phyloP scores from a whole-genome alignment of 225 moss, liverwort and hornwort species.

The Pseudisothecium myosuroides region DNA sequence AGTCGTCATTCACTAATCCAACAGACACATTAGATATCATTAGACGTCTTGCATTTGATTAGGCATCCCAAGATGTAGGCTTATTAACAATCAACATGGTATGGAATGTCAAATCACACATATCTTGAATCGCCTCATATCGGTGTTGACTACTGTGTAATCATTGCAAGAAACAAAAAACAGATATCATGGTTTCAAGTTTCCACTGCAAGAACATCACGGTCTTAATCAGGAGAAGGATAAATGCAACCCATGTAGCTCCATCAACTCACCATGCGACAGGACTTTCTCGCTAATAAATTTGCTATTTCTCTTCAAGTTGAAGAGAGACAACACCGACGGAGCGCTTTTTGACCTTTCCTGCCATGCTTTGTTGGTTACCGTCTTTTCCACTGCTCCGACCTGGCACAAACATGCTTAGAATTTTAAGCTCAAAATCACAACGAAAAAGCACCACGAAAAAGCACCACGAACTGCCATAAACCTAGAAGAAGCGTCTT shows the following conservation, averaged over 20 bases:
- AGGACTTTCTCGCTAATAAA: slow-evolving; percentile 54
- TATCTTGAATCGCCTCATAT: not conserved
- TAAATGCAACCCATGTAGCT: not conserved
- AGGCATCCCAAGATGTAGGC: not conserved
- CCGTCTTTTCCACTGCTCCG: slow-evolving; percentile 5
- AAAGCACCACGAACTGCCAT: not conserved
- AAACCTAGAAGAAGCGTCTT: not conserved
- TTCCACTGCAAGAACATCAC: not conserved
- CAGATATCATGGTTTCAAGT: not conserved
- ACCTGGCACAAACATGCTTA: slow-evolving; percentile 14
- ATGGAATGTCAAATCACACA: not conserved
- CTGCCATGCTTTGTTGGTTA: not conserved
- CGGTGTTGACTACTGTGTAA: not conserved
- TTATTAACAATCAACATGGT: not conserved
- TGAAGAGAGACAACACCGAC: slow-evolving; percentile 68
- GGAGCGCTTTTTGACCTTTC: slow-evolving; percentile 1
- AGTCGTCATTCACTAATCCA: slow-evolving; percentile 66
- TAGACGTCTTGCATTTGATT: not conserved
- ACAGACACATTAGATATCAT: not conserved
- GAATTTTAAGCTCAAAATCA: not conserved
- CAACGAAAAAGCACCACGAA: not conserved
- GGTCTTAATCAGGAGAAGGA: not conserved
- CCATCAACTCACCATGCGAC: slow-evolving; percentile 43
- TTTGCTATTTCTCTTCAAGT: slow-evolving; percentile 44
- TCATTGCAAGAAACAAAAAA: not conserved